These are phyloP conservation scores for Mycena venus DNA, from an alignment of 768 basidiomycete genomes.

Conservation along the genomic window DNA sequence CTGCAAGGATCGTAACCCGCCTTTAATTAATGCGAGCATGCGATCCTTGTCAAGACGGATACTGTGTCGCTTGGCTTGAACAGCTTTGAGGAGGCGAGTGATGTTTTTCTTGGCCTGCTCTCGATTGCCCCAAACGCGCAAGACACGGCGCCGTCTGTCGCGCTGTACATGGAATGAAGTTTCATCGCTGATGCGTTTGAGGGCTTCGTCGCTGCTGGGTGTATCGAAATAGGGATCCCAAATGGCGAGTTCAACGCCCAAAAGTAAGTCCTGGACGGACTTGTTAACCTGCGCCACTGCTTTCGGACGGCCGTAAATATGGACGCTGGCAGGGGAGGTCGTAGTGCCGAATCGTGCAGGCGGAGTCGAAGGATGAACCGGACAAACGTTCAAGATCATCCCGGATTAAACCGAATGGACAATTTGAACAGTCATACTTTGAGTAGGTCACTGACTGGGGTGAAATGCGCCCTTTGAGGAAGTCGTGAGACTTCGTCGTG, in stretches of 20 bases:
- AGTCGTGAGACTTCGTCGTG: constrained; percentile 11
- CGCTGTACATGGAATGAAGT: constrained; percentile 16
- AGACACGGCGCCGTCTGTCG: constrained; percentile 16
- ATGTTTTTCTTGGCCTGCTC: constrained; percentile 20
- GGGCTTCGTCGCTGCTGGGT: constrained; percentile 6
- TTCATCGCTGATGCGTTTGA: constrained; percentile 18
- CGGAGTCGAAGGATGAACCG: neutral
- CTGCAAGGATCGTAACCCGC: constrained; percentile 12
- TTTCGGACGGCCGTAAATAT: constrained; percentile 20
- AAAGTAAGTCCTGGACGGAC: constrained; percentile 20
- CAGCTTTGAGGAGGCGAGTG: constrained; percentile 13
- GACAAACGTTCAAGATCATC: constrained; percentile 18
- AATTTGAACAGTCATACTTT: constrained; percentile 17
- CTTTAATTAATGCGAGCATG: constrained; percentile 2
- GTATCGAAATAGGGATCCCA: constrained; percentile 33
- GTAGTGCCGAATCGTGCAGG: constrained; percentile 4
- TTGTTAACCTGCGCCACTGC: neutral
- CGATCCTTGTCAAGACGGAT: neutral
- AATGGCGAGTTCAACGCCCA: constrained; percentile 14
- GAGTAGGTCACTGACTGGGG: constrained; percentile 5
- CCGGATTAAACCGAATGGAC: constrained; percentile 19
- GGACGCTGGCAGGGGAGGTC: constrained; percentile 16
- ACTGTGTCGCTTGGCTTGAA: constrained; percentile 20
- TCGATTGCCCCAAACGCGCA: constrained; percentile 30
- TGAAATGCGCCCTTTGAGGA: constrained; percentile 19